These are phyloP conservation scores for Podospora anserina DNA, from an alignment of 495 filamentous ascomycete genomes.

Conservation along the genomic window DNA sequence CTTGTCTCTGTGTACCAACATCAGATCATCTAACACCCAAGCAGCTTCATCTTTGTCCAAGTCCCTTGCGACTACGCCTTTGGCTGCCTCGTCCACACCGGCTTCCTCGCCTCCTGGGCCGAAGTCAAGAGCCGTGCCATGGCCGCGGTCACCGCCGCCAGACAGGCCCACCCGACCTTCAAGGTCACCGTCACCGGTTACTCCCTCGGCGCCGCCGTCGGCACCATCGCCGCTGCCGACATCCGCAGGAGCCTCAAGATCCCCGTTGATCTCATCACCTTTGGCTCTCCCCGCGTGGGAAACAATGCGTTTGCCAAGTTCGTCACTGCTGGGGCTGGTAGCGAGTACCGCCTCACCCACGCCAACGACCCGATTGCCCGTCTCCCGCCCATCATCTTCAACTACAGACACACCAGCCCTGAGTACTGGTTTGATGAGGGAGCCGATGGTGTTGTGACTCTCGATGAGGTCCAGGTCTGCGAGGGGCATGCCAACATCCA, in stretches of 20 bases:
- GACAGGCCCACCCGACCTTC: slow-evolving; percentile 46
- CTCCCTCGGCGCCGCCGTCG: slow-evolving; percentile 66
- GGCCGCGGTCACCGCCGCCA: slow-evolving; percentile 28
- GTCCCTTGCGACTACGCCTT: slow-evolving; percentile 31
- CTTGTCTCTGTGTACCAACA: neutral
- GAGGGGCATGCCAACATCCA: slow-evolving; percentile 34
- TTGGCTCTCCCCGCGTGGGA: slow-evolving; percentile 66
- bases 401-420: slow-evolving; percentile 61
- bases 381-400: slow-evolving; percentile 54
- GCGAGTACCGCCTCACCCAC: slow-evolving; percentile 66
- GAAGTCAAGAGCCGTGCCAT: slow-evolving; percentile 30
- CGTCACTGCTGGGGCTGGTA: slow-evolving; percentile 48
- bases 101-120: slow-evolving; percentile 39
- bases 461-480: slow-evolving; percentile 38
- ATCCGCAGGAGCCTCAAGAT: slow-evolving; percentile 49
- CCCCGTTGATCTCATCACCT: slow-evolving; percentile 54
- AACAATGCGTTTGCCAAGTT: slow-evolving; percentile 54
- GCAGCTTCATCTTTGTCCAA: slow-evolving; percentile 33
- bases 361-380: slow-evolving; percentile 63
- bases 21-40: slow-evolving; percentile 11
- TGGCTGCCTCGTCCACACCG: slow-evolving; percentile 39
- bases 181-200: slow-evolving; percentile 62
- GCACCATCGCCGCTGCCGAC: slow-evolving; percentile 56
- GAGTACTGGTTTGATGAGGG: slow-evolving; percentile 57
- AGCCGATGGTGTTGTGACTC: slow-evolving; percentile 25